Conservation (phyloP, 2,329 filamentous ascomycete genomes). For the Colletotrichum tropicale region DNA sequence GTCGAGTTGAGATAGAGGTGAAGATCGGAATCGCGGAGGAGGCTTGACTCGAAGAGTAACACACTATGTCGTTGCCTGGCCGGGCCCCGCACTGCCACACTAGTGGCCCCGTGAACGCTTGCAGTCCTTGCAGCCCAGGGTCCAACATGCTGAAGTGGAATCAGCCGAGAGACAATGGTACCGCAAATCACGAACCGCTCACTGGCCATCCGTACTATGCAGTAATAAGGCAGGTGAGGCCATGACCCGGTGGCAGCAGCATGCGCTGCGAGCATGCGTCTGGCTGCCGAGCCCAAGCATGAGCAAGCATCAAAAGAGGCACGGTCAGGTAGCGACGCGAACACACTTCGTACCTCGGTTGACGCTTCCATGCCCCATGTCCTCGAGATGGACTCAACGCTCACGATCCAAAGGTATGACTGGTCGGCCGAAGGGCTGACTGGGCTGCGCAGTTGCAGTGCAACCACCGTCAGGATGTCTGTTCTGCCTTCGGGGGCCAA, state of each 20-base stretch:
- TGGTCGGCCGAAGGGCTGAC: neutral
- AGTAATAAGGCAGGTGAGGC: constrained; percentile 2
- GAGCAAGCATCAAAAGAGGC: neutral
- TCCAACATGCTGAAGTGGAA: constrained; percentile 13
- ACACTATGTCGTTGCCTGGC: constrained; percentile 15
- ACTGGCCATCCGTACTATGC: constrained; percentile 1
- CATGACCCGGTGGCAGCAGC: neutral
- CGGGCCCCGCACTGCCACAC: constrained; percentile 20
- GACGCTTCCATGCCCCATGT: neutral
- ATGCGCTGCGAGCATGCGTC: neutral
- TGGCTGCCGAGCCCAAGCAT: neutral
- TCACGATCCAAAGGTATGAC: neutral
- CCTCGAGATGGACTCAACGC: neutral
- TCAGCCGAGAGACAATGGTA: constrained; percentile 15
- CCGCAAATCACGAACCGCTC: constrained; percentile 6
- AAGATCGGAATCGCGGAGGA: constrained; percentile 22
- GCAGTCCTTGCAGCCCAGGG: constrained; percentile 16
- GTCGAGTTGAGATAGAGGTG: constrained; percentile 13
- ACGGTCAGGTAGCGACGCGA: neutral
- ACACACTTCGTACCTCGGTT: neutral
- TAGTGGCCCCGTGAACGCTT: constrained; percentile 19
- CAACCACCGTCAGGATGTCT: neutral
- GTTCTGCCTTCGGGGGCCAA: constrained; percentile 1
- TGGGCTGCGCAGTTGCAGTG: constrained; percentile 2
- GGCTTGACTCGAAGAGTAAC: constrained; percentile 14